Percentiles rank a stretch among this genome's conserved stretches.
Conservation (phyloP, 176 grass and related monocot genomes). For the Chloris gayana region DNA sequence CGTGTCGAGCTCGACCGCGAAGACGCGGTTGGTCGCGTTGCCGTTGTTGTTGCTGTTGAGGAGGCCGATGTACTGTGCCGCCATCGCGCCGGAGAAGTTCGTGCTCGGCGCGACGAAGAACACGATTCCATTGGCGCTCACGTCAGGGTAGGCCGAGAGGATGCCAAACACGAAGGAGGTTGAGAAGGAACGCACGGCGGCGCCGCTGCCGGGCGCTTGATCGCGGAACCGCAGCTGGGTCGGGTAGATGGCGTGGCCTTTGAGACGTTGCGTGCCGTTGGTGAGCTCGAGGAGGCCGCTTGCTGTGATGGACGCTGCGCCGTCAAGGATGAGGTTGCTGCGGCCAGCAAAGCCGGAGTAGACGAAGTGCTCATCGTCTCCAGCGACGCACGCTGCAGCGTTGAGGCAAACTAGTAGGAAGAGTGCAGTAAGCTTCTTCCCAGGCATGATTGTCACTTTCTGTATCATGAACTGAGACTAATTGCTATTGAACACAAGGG, state of each 20-base stretch:
- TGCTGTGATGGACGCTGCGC: background rate
- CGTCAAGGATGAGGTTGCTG: constrained; percentile 35
- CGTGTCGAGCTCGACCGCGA: constrained; percentile 38
- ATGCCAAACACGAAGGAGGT: constrained; percentile 45
- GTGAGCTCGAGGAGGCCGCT: constrained; percentile 45
- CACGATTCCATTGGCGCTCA: constrained; percentile 31
- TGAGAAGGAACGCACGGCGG: constrained; percentile 39
- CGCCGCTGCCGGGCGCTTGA: background rate
- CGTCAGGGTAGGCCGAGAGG: background rate
- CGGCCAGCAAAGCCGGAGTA: constrained; percentile 36
- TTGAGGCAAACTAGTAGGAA: background rate
- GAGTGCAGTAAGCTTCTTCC: background rate
- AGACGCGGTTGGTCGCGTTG: constrained; percentile 14
- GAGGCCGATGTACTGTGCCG: constrained; percentile 43
- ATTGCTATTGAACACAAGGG: too few species aligned
- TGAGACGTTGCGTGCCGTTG: background rate
- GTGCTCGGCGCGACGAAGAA: constrained; percentile 29
- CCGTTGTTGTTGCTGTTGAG: constrained; percentile 2
- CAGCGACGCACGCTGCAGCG: background rate
- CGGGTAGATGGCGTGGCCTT: constrained; percentile 45
- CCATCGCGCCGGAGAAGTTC: background rate
- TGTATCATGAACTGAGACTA: too few species aligned
- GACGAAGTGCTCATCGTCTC: background rate
- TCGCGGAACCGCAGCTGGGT: background rate
- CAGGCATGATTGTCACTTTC: background rate